These are phyloP conservation scores for Yamadazyma trypodendri DNA, from an alignment of 1,139 yeast genomes.

Conservation along the genomic window DNA sequence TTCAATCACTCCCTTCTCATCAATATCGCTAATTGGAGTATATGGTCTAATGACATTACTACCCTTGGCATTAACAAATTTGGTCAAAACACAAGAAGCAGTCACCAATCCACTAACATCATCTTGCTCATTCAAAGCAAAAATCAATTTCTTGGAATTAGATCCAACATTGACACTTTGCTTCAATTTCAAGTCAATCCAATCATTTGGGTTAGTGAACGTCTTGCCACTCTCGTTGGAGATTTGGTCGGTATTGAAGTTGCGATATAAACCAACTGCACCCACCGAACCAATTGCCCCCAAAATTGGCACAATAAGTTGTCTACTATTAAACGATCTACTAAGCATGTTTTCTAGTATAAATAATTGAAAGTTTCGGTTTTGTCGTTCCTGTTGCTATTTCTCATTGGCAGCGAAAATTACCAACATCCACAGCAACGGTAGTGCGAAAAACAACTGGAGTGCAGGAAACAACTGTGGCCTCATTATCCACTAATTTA, in stretches of 20 bases:
- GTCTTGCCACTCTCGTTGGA: constrained; percentile 53
- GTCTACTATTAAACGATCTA: constrained; percentile 10
- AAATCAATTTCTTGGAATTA: constrained; percentile 68
- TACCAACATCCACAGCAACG: neutral
- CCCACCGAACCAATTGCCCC: constrained; percentile 35
- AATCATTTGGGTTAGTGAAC: constrained; percentile 67
- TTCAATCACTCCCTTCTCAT: constrained; percentile 71
- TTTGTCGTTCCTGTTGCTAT: neutral
- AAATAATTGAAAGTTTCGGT: constrained; percentile 2
- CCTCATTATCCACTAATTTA: neutral
- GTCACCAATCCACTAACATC: constrained; percentile 74
- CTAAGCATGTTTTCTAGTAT: constrained; percentile 9
- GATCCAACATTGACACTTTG: constrained; percentile 55
- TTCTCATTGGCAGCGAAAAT: neutral
- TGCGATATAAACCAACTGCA: constrained; percentile 51
- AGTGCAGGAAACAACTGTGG: constrained; percentile 2
- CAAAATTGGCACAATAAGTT: constrained; percentile 10
- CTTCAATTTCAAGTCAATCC: constrained; percentile 78
- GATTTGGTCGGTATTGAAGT: constrained; percentile 33
- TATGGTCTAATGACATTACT: constrained; percentile 91
- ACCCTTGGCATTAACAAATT: constrained; percentile 82
- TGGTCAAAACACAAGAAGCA: constrained; percentile 80
- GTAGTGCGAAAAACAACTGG: constrained; percentile 2
- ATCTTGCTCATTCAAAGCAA: constrained; percentile 68
- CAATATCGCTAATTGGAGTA: constrained; percentile 81